Evolutionary conservation across 306 rosid genomes (phyloP), one percentile per base, ranked within the genome.

Genomic region (Canavalia gladiata): DNA sequence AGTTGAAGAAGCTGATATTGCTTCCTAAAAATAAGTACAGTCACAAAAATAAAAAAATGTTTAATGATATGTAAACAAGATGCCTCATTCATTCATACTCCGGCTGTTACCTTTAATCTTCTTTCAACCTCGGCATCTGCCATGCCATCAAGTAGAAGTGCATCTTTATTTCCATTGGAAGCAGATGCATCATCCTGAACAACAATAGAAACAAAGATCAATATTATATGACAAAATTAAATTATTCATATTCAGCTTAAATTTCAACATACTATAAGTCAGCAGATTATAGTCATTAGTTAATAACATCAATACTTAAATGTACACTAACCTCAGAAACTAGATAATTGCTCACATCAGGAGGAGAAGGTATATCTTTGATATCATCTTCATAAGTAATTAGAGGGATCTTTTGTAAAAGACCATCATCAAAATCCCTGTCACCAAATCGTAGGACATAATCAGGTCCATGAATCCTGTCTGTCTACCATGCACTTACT

Each of bases 351-450:
- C 97, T 91, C 83, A 91, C 97, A 84, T 93, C 97, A 42, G 97
- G 97, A 80, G 78, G 97, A 82, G 76, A 81, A 10, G 92, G 88
- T 63, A 93, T 77, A 82, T 93, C 91, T 77, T 85, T 85, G 33
- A 81, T 75, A 86, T 83, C 92, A 85, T 93, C 97, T 84, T 91
- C 97, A 47, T 90, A 90, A 25, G 89, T 81, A 80, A 91, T 56
- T 75, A 86, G 92, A 82, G 86, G 80, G 83, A 93, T 87, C 86
- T 85, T 91, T 79, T 91, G 96, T 80, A 93, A 70, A 66, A 91
- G 90, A 67, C 88, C 62, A 69, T 93, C 97, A 76, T 93, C 97
- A 69, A 91, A 93, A 46, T 93, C 97, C 76, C 97, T 93, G 93
- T 68, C 72, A 86, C 70, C 85, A 77, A 58, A 85, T 68, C 69